Base-by-base conservation (phyloP, 2,329 filamentous ascomycete genomes). In the Emergomyces orientalis region DNA sequence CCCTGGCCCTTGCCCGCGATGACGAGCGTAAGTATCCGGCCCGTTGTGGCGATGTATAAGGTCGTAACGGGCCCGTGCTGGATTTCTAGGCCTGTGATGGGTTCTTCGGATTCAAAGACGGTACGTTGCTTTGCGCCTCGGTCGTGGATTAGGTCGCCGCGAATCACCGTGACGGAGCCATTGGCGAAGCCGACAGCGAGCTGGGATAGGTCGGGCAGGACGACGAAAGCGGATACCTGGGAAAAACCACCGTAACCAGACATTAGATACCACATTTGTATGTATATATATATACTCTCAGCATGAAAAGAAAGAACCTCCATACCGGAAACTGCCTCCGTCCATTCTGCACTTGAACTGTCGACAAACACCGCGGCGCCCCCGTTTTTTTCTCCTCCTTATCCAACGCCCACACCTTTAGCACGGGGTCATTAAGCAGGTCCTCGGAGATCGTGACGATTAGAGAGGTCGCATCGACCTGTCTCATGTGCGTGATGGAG, bases 341-440 rank as follows among this genome's bases (percentile, higher is more conserved):
- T 49, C 89, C 91, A 78, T 97, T 97, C 73, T 91, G 89, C 67
- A 99, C 88, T 27, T 83, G 86, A 60, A 97, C 78, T 0, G 88
- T 94, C 72, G 90, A 96, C 67, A 96, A 82, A 73, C 94, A 97
- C 47, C 88, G 90, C 19, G 94, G 94, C 65, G 88, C 81, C 51
- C 91, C 91, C 4, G 90, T 95, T 82, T 95, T 97, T 82, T 94
- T 97, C 68, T 96, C 91, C 3, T 88, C 83, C 77, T 92, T 95
- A 73, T 97, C 92, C 69, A 99, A 81, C 27, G 91, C 93, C 94
- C 94, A 99, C n/a, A 97, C 93, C 75, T 96, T 97, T 64, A 99
- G 77, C 25, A 93, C 83, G 0, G 94, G 93, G 69, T 97, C 91
- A 69, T 84, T 88, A 47, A 89, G 89, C 60, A 97, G 80, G 71